Evolutionary conservation across 1,284 basidiomycete genomes (phyloP).

Genomic region (Hypsizygus ulmarius): DNA sequence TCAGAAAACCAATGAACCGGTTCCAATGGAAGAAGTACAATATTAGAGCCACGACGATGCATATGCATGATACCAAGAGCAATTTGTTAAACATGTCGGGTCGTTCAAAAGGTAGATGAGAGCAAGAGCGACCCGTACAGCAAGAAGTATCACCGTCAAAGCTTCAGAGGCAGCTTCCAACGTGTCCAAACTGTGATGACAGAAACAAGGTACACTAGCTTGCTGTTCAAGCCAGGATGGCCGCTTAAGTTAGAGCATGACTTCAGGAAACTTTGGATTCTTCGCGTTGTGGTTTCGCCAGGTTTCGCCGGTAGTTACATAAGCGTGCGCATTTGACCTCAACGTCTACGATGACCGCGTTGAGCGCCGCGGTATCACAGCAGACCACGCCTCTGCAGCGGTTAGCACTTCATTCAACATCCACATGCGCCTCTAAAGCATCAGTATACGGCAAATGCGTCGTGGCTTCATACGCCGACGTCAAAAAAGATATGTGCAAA

Average conservation of each 20-base stretch:
- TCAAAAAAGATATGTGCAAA: constrained; percentile 73
- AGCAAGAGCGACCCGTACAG: not conserved
- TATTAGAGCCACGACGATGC: constrained; percentile 67
- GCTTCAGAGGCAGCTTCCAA: too few relatives aligned
- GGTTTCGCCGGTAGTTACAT: constrained; percentile 5
- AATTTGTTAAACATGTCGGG: constrained; percentile 50
- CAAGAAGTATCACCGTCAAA: not conserved
- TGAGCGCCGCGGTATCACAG: constrained; percentile 24
- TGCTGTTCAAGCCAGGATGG: too few relatives aligned
- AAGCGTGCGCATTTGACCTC: constrained; percentile 3
- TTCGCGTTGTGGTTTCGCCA: not conserved
- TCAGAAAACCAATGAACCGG: constrained; percentile 68
- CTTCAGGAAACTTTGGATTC: too few relatives aligned
- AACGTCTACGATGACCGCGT: constrained; percentile 19
- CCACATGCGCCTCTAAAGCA: constrained; percentile 68
- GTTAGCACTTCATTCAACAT: constrained; percentile 65
- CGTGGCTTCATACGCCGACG: constrained; percentile 70
- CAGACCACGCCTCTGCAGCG: constrained; percentile 50
- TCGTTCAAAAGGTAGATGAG: too few relatives aligned
- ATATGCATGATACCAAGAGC: constrained; percentile 70
- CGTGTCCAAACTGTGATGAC: not conserved
- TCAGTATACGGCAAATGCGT: constrained; percentile 79
- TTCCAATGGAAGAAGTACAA: constrained; percentile 91
- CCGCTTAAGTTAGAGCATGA: too few relatives aligned
- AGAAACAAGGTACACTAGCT: not conserved